Evolutionary conservation across 176 grass and related monocot species (phyloP), one percentile per base, ranked within the genome.

Genomic region (Poa annua): DNA sequence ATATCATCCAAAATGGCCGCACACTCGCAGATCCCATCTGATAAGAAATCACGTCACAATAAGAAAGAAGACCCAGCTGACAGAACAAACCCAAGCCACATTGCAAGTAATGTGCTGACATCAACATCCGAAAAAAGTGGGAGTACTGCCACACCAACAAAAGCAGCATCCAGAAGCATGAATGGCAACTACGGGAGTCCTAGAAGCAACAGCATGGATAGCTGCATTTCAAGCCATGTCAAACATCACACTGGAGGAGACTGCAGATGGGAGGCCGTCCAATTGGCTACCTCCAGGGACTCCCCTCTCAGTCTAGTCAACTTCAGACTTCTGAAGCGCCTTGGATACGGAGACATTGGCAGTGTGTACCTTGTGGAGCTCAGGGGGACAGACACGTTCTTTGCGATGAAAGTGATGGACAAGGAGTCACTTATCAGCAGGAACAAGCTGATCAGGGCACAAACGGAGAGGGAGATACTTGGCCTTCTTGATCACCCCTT

Each of bases 371-470:
- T 92, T 5, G 91, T 88, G 42, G 82, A 93, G 85, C 88, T 93
- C 11, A 83, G 78, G 84, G 91, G 74, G 0, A 93, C 85, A 2
- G 51, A 76, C 7, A 41, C 88, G 0, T 90, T 88, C 78, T 93
- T 93, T 19, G 88, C 91, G 8, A 93, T 93, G 91, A 93, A 93
- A 51, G 88, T 93, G 72, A 93, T 93, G 91, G 91, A 92, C 85
- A 87, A 90, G 65, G 91, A 85, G 48, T 85, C 84, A 1, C 80
- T 92, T 32, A 92, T 86, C 70, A 93, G 82, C 64, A 77, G 88
- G 73, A 93, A 93, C 74, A 93, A 93, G 91, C 20, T 93, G 42
- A 56, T 86, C 36, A 66, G 88, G 0, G 91, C 88, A 39, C 44
- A 93, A 3, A 93, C 88, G 0, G 91, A 93, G 88, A 85, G 74